A percentile compares a stretch with the other conserved stretches of the same genome.
Conservation (phyloP, 169 alveolate genomes). For the Babesia bigemina region DNA sequence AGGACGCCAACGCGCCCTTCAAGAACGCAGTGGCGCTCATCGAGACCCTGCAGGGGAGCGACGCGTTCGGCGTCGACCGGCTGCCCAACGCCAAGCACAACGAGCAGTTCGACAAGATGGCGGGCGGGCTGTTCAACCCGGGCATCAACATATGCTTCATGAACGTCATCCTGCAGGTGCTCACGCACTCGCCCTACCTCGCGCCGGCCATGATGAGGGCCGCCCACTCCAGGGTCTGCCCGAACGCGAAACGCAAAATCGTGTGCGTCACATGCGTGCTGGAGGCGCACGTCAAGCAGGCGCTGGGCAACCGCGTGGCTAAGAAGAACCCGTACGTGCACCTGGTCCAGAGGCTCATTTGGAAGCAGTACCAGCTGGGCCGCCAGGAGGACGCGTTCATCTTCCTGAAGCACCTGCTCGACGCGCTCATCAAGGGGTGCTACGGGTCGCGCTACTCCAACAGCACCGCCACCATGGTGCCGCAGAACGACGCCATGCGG, state of each 20-base stretch:
- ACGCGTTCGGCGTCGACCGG: constrained; percentile 47
- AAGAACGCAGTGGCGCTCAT: constrained; percentile 20
- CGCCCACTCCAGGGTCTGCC: constrained; percentile 66
- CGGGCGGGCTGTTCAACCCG: constrained; percentile 76
- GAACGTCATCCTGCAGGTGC: constrained; percentile 74
- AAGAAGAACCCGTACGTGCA: constrained; percentile 63
- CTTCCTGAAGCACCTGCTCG: constrained; percentile 70
- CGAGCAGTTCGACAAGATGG: constrained; percentile 53
- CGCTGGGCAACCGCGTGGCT: constrained; percentile 38
- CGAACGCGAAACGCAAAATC: constrained; percentile 47
- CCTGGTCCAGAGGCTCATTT: constrained; percentile 68
- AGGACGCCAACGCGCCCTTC: constrained; percentile 4
- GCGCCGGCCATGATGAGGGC: constrained; percentile 65
- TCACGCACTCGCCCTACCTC: constrained; percentile 71
- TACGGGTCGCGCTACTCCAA: constrained; percentile 32
- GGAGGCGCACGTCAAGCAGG: constrained; percentile 61
- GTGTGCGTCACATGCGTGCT: constrained; percentile 73
- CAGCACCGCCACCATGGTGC: constrained; percentile 3
- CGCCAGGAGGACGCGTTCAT: constrained; percentile 77
- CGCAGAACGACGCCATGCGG: constrained; percentile 42
- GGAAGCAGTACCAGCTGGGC: constrained; percentile 69
- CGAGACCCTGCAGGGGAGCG: constrained; percentile 31
- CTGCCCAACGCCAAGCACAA: constrained; percentile 49
- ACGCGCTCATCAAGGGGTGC: constrained; percentile 70
- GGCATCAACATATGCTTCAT: constrained; percentile 78